Base-by-base conservation (phyloP, 2,329 filamentous ascomycete genomes). In the Microsporum audouinii region DNA sequence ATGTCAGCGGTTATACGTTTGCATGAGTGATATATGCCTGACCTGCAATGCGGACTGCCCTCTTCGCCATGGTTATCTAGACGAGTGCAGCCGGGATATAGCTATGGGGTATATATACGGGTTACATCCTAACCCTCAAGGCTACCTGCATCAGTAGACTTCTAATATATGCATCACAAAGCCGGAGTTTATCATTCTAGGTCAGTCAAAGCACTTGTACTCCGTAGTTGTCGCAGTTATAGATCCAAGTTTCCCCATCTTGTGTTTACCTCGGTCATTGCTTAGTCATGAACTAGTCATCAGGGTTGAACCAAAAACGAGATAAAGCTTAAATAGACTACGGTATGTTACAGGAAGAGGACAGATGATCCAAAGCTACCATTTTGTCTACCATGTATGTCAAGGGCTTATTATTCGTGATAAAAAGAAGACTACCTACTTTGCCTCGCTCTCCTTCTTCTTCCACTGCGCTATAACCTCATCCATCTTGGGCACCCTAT, bases 21-120 rank as follows among this genome's bases (percentile, higher is more conserved):
- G n/a, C 14, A 33, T 31, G n/a, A 47, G 12, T 14, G n/a, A 43
- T 49, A 34, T 12, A 55, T 12, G 12, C 41, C 65, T 43, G 62
- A 70, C 69, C 69, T 49, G 69, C 69, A 41, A 71, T 70, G 49
- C 69, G 69, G 61, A 71, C 62, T 6, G 69, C 65, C 17, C 69
- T 65, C 55, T 61, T 66, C 23, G 67, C 67, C 59, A 47, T 64
- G 23, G 23, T 60, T 10, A 47, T 6, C 5, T 5, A 49, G 43
- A 47, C 34, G 8, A 12, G 8, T 12, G 14, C 38, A 39, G 8
- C 38, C 38, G 8, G 38, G 3, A 39, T 39, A 39, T 39, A 39
- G 10, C 2, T 36, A 7, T 12, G 8, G 17, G 17, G 17, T 23
- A 12, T 12, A 12, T 12, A 39, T 3, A 12, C 38, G 38, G 14